Base-by-base conservation (phyloP, 768 basidiomycete species). In the Tylopilus felleus region DNA sequence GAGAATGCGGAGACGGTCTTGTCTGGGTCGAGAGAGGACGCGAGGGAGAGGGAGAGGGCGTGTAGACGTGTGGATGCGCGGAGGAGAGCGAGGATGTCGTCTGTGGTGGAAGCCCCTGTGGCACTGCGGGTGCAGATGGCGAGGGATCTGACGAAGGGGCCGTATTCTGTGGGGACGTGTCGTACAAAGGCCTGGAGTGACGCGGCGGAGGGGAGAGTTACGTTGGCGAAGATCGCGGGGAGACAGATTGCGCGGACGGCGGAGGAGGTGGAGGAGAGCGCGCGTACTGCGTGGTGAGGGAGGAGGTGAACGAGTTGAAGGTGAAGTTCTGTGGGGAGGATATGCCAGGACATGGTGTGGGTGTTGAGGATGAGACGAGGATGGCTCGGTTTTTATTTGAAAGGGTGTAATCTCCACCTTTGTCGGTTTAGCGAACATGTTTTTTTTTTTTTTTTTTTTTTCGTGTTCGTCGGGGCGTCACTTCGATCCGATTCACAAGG, bases 301-400 rank as follows among this genome's bases (percentile, higher is more conserved):
- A 88, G 77, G 53, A 69, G 65, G 41, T 74, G 78, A 43, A 85
- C 69, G 66, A 90, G 61, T 25, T 78, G 72, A 60, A 85, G 75
- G 70, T 81, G 82, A 67, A 90, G 81, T 59, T 90, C 88, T 0
- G 74, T 73, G 42, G 88, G 88, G 58, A 90, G 83, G 22, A 67
- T 47, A 56, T 75, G 62, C 87, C 87, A 88, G 47, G 70, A 54
- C 56, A 68, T 61, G 21, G 46, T 31, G 22, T 9, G 17, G 7
- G 19, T 25, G 22, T 12, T 9, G 35, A 7, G 22, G 14, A 4
- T 5, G 21, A 3, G 29, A 28, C 38, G 25, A 44, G 29, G 23
- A n/a, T n/a, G n/a, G n/a, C n/a, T n/a, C n/a, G n/a, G n/a, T n/a
- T n/a, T n/a, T n/a, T 53, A 54, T 53, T 22, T 43, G 14, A n/a